Evolutionary conservation across 495 filamentous ascomycete species (phyloP), one percentile per base, ranked within the genome.

Genomic region (Mytilinidion resinicola): DNA sequence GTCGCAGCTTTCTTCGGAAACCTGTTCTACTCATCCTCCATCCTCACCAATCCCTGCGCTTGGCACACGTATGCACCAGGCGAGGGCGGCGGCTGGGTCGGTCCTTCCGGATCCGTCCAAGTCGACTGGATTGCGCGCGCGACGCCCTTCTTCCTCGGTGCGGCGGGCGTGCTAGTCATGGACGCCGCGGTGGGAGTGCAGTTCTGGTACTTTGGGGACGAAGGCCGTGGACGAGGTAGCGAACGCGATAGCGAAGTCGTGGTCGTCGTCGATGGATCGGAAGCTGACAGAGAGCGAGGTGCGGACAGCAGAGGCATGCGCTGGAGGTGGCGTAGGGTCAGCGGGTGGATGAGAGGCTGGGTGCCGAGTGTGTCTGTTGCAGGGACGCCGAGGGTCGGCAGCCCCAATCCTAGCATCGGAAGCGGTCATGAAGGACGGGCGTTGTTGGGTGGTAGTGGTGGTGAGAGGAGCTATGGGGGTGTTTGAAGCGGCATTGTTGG

Each of bases 1-100:
- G 73, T 82, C 48, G 86, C 86, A 10, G 85, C 86, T 12, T 89
- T 89, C 66, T 78, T 77, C 62, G 86, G 86, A 14, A 89, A 89
- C 67, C 65, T 87, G 48, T 88, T 88, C 75, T 89, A 89, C 73
- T 85, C 83, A 11, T 60, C 75, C 37, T 86, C 85, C 10, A 70
- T 89, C 8, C 66, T 86, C 20, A 76, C 84, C 5, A 89, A 88
- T 67, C 86, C 86, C 6, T 80, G 82, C 55, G 86, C 80, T 34
- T 88, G 85, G 86, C 64, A 70, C 53, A 73, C 82, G 57, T 82
- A 79, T 47, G 71, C 74, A 9, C 73, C 86, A 0, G 82, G 85
- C 61, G 85, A 85, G n/a, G 82, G 82, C 21, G 74, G 80, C 20
- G 86, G 86, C 42, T 85, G 87, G 80, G 85, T 66, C 11, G 85